A percentile compares a stretch with the other conserved stretches of the same genome.
These are phyloP conservation scores for Asterochloris sp. DNA, from an alignment of 139 green algal species.

Conservation along the genomic window DNA sequence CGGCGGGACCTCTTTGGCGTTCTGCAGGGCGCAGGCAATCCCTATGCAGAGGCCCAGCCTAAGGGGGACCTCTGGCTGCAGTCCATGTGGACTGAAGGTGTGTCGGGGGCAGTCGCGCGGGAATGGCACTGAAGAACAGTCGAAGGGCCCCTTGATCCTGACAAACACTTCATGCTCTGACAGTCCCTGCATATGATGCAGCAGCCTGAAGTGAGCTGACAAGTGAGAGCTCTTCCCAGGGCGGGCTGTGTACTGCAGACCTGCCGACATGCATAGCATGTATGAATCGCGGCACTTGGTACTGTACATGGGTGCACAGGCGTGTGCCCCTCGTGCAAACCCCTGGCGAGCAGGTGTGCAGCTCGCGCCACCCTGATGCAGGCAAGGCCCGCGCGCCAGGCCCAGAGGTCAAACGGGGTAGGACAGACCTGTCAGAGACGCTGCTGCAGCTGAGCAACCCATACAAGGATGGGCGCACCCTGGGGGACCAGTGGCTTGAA, in stretches of 20 bases:
- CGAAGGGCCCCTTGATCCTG: too few relatives aligned
- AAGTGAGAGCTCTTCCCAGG: too few relatives aligned
- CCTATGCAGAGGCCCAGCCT: constrained; percentile 12
- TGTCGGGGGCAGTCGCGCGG: background rate
- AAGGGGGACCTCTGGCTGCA: constrained; percentile 14
- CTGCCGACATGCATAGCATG: too few relatives aligned
- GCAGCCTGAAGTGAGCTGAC: too few relatives aligned
- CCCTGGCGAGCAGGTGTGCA: background rate
- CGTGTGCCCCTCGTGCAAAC: too few relatives aligned
- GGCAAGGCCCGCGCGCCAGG: constrained; percentile 9
- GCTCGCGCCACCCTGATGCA: background rate
- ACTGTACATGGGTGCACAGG: too few relatives aligned
- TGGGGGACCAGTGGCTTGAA: constrained; percentile 20
- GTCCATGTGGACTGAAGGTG: constrained; percentile 21
- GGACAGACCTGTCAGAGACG: constrained; percentile 14
- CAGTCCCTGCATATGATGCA: too few relatives aligned
- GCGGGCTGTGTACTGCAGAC: too few relatives aligned
- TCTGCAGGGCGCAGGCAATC: constrained; percentile 4
- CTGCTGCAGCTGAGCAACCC: constrained; percentile 24
- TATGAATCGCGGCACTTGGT: too few relatives aligned
- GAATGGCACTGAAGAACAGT: too few relatives aligned
- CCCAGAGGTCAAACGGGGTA: constrained; percentile 12
- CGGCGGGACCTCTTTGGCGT: background rate
- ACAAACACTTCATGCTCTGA: too few relatives aligned
- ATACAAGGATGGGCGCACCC: constrained; percentile 15